Evolutionary conservation across 768 basidiomycete species (phyloP), one percentile per base, ranked within the genome.

Genomic region (Tulasnella sp.): DNA sequence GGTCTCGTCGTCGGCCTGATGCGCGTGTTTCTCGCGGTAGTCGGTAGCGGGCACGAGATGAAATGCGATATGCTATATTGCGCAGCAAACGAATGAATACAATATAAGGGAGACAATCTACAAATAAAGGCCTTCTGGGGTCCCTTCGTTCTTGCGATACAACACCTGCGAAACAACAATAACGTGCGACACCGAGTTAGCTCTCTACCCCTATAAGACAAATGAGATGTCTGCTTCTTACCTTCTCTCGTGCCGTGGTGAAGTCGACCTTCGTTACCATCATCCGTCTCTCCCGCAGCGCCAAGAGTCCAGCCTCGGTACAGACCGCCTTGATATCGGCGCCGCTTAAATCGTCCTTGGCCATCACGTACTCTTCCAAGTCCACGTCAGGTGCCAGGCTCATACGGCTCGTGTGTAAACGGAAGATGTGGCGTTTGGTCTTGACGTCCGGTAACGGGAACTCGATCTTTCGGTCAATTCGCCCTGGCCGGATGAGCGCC

Each of bases 261-360:
- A 99, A 94, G 84, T 99, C 97, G 9, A 87, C 89, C 85, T 98
- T 96, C 44, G 90, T 93, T 18, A 98, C 97, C 83, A 93, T 88
- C 95, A 96, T 99, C 79, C 98, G 88, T 76, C 98, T 88, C 84
- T 99, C 98, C 80, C 98, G 89, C 79, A 99, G 86, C 5, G 98
- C 98, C 44, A 99, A 87, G 74, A 99, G 84, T 81, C 98, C 98
- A n/a, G 98, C 97, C 83, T 99, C 98, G 7, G 98, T 99, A 84
- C 96, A 98, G 5, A 99, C 94, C 1, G 97, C 98, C 86, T 99
- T 99, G 88, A 99, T 99, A 82, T 99, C 98, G 2, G 98, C 98
- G 70, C 98, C 98, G 16, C 93, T 95, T 29, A 98, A 86, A 82
- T 98, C 97, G 81, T 99, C 98, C 85, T 99, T 99, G 39, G 92